A percentile compares a stretch with the other conserved stretches of the same genome.
Conservation (phyloP, 1,139 yeast genomes). For the Blastobotrys buckinghamii region DNA sequence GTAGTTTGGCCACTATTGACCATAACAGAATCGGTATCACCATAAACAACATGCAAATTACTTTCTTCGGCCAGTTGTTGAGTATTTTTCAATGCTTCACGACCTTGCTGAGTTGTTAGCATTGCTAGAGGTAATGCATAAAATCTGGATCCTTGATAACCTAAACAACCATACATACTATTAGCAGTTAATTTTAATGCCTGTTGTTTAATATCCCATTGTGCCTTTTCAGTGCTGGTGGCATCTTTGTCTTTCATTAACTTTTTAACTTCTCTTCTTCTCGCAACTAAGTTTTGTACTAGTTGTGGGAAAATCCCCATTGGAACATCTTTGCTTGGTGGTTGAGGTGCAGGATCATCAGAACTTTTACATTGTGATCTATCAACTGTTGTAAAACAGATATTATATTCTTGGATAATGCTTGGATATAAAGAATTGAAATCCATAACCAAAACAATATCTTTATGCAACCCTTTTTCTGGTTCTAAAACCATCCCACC, state of each 20-base stretch:
- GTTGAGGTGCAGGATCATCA: conserved; percentile 64
- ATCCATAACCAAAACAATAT: conserved; percentile 90
- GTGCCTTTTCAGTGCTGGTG: conserved; percentile 48
- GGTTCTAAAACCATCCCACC: conserved; percentile 99
- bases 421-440: conserved; percentile 97
- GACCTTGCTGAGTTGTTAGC: conserved; percentile 91
- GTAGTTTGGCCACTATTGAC: conserved; percentile 79
- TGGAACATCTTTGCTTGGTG: conserved; percentile 53
- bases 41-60: conserved; percentile 84
- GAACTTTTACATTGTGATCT: conserved; percentile 47
- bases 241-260: conserved; percentile 71
- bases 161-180: conserved; percentile 99
- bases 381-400: conserved; percentile 93
- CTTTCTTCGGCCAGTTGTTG: conserved; percentile 84
- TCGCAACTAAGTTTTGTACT: conserved; percentile 74
- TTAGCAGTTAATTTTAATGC: conserved; percentile 96
- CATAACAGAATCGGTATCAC: conserved; percentile 99
- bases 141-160: conserved; percentile 85
- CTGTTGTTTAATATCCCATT: conserved; percentile 89
- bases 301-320: conserved; percentile 86
- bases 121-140: conserved; percentile 95
- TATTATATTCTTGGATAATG: conserved; percentile 93
- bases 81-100: conserved; percentile 92
- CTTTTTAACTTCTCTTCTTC: conserved; percentile 91
- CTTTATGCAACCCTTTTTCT: conserved; percentile 88